These are phyloP conservation scores for Mycena vulgaris DNA, from an alignment of 768 basidiomycete genomes.

Conservation along the genomic window DNA sequence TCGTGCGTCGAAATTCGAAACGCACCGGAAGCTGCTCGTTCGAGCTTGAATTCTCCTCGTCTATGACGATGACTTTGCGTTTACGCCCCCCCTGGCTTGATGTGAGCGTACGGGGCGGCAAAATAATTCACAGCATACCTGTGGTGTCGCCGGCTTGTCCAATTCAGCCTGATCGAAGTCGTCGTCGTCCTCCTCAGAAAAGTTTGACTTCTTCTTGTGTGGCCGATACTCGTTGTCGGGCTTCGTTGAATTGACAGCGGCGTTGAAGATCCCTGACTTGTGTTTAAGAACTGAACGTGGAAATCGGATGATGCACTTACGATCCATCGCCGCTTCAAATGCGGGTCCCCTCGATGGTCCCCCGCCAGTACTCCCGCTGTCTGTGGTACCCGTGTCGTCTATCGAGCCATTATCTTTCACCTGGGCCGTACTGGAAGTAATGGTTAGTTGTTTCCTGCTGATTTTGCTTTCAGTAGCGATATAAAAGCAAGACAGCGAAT, in stretches of 20 bases:
- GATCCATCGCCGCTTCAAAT: neutral
- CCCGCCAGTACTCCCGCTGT: too few species aligned
- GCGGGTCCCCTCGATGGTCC: neutral
- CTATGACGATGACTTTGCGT: neutral
- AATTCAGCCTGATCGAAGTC: neutral
- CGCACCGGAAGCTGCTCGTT: neutral
- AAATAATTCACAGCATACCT: neutral
- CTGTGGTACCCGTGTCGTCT: too few species aligned
- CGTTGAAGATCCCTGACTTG: neutral
- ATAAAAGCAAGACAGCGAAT: too few species aligned
- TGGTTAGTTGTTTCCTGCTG: too few species aligned
- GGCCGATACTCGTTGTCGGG: neutral
- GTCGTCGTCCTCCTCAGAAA: conserved; percentile 1
- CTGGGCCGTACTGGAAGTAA: too few species aligned
- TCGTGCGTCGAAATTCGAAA: neutral
- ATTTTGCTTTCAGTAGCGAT: too few species aligned
- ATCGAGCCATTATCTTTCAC: too few species aligned
- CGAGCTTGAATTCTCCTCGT: neutral
- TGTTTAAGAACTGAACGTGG: neutral
- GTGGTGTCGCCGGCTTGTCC: neutral
- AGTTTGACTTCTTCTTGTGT: neutral
- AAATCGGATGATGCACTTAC: neutral
- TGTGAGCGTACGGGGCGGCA: neutral
- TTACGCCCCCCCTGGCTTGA: neutral
- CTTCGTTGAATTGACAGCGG: neutral